A percentile compares a stretch with the other conserved stretches of the same genome.
Conservation (phyloP, 2,329 filamentous ascomycete species). For the Pezicula radicicola region DNA sequence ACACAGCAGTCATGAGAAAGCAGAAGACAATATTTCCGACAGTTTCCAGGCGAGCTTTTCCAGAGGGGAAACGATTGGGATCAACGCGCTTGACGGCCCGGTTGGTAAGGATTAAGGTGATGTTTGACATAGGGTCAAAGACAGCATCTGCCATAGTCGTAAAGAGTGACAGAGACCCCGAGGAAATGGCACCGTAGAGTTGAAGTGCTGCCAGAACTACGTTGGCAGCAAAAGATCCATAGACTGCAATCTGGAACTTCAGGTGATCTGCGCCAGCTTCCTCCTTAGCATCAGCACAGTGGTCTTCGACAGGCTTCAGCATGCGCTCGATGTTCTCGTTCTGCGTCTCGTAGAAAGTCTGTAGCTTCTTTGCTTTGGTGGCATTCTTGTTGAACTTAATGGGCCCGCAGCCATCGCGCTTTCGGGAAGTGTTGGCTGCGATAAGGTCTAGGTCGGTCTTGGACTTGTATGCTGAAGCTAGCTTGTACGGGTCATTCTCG, state of each 20-base stretch:
- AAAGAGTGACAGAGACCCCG: conserved; percentile 90
- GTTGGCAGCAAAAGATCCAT: conserved; percentile 75
- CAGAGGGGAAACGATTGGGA: conserved; percentile 80
- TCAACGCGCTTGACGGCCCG: conserved; percentile 88
- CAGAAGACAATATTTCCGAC: conserved; percentile 96
- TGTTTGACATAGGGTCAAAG: conserved; percentile 87
- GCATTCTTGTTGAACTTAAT: conserved; percentile 31
- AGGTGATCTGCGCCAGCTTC: conserved; percentile 79
- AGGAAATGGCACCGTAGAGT: conserved; percentile 82
- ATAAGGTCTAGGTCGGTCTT: conserved; percentile 73
- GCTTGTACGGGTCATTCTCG: conserved; percentile 77
- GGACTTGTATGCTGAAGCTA: conserved; percentile 76
- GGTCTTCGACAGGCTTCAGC: conserved; percentile 90
- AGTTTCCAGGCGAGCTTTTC: conserved; percentile 91
- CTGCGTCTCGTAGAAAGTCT: conserved; percentile 83
- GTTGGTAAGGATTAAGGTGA: conserved; percentile 82
- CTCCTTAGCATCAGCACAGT: conserved; percentile 72
- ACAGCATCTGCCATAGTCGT: conserved; percentile 96
- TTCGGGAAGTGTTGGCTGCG: conserved; percentile 75
- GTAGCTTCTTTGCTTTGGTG: conserved; percentile 46
- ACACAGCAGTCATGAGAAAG: conserved; percentile 92
- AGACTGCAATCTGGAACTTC: conserved; percentile 65
- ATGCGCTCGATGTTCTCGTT: conserved; percentile 92
- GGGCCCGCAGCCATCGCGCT: conserved; percentile 53
- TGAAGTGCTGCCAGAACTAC: conserved; percentile 76